Evolutionary conservation across 257 asterid genomes (phyloP).

Genomic region (Penstemon newberryi): DNA sequence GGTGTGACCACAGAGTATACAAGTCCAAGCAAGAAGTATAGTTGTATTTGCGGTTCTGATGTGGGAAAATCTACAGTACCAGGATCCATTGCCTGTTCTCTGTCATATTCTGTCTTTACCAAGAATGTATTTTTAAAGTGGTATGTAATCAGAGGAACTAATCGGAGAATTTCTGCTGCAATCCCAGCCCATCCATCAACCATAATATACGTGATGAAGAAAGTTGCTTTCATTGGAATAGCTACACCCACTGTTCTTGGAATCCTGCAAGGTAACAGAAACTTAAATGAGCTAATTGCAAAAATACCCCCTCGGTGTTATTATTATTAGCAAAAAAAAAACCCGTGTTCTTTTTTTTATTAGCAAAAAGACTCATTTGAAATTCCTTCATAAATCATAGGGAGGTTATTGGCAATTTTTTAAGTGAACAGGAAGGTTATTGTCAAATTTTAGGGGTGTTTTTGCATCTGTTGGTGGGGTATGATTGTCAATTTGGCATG

Average conservation of each 20-base stretch:
- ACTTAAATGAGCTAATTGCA: not conserved
- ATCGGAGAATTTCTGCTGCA: slow-evolving; percentile 74
- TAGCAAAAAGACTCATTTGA: too few relatives aligned
- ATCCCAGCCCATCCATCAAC: slow-evolving; percentile 94
- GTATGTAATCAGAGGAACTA: slow-evolving; percentile 60
- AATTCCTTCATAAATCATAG: too few relatives aligned
- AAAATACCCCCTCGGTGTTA: too few relatives aligned
- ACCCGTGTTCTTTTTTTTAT: too few relatives aligned
- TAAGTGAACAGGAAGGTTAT: too few relatives aligned
- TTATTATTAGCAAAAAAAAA: too few relatives aligned
- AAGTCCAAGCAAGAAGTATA: slow-evolving; percentile 78
- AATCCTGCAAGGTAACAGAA: slow-evolving; percentile 49
- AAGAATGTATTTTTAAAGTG: slow-evolving; percentile 70
- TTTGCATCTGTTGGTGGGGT: too few relatives aligned
- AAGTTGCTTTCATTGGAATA: slow-evolving; percentile 86
- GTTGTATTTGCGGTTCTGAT: slow-evolving; percentile 74
- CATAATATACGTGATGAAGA: slow-evolving; percentile 83
- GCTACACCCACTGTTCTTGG: slow-evolving; percentile 77
- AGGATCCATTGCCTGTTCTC: slow-evolving; percentile 78
- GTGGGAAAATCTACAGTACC: slow-evolving; percentile 51
- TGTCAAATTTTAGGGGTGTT: too few relatives aligned
- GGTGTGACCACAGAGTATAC: slow-evolving; percentile 77
- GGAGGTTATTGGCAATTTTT: too few relatives aligned
- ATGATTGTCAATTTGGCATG: too few relatives aligned
- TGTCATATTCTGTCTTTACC: slow-evolving; percentile 67